These are phyloP conservation scores for Puccinia coronata DNA, from an alignment of 1,284 basidiomycete genomes.

Conservation along the genomic window DNA sequence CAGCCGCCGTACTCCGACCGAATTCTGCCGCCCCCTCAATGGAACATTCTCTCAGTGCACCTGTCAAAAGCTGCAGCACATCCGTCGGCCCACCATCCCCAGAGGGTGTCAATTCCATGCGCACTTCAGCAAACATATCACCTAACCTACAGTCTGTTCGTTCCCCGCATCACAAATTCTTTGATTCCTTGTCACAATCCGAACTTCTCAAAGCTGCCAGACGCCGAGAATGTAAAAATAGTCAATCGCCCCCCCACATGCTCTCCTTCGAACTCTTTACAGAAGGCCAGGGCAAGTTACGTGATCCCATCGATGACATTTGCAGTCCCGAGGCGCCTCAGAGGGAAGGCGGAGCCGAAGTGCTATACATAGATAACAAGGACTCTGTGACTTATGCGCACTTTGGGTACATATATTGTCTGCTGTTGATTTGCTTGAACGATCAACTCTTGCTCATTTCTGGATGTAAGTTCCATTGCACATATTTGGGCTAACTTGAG, in stretches of 20 bases:
- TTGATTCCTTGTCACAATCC: slow-evolving; percentile 49
- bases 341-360: slow-evolving; percentile 24
- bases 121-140: slow-evolving; percentile 5
- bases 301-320: slow-evolving; percentile 3
- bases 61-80: not conserved
- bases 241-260: slow-evolving; percentile 15
- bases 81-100: slow-evolving; percentile 1
- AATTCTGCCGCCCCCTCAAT: not conserved
- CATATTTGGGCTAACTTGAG: not conserved
- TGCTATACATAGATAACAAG: slow-evolving; percentile 33
- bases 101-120: not conserved
- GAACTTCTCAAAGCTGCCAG: slow-evolving; percentile 46
- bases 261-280: slow-evolving; percentile 3
- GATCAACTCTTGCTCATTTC: slow-evolving; percentile 41
- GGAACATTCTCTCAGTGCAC: slow-evolving; percentile 16
- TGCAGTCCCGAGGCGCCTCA: slow-evolving; percentile 16
- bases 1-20: not conserved
- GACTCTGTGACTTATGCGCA: slow-evolving; percentile 47
- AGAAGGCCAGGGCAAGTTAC: not conserved
- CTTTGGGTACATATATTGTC: slow-evolving; percentile 48
- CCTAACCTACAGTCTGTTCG: slow-evolving; percentile 19
- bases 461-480: slow-evolving; percentile 32
- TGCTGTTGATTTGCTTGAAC: slow-evolving; percentile 42
- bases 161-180: slow-evolving; percentile 48
- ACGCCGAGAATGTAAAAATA: slow-evolving; percentile 24